These are phyloP conservation scores for Suaeda aralocaspica DNA, from an alignment of 148 eudicot genomes.

Conservation along the genomic window DNA sequence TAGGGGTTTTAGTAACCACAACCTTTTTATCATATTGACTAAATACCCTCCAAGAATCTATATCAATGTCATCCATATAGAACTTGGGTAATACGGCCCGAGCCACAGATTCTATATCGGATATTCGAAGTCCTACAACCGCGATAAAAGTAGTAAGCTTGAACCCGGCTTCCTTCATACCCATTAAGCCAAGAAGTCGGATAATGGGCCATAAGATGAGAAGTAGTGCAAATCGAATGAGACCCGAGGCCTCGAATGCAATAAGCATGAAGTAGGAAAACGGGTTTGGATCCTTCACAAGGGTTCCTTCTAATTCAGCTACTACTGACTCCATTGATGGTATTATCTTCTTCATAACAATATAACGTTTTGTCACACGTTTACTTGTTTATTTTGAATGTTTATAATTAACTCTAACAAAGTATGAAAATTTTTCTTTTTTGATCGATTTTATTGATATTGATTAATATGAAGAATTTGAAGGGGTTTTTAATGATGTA, in stretches of 20 bases:
- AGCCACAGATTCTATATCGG: constrained; percentile 56
- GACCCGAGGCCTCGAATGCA: constrained; percentile 60
- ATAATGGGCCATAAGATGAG: constrained; percentile 48
- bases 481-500: constrained; percentile 21
- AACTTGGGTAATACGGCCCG: constrained; percentile 65
- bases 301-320: constrained; percentile 54
- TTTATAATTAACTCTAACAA: neutral
- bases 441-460: neutral
- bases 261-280: constrained; percentile 57
- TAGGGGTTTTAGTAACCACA: constrained; percentile 71
- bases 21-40: constrained; percentile 57
- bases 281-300: constrained; percentile 40
- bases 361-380: neutral
- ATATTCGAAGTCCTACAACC: constrained; percentile 37
- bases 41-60: constrained; percentile 72
- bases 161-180: constrained; percentile 46
- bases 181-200: constrained; percentile 34
- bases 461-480: neutral
- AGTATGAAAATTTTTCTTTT: neutral
- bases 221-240: constrained; percentile 46
- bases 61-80: constrained; percentile 49
- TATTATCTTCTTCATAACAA: constrained; percentile 14
- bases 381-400: neutral
- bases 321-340: constrained; percentile 38
- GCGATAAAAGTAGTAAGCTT: constrained; percentile 43